phyloP scores from a whole-genome alignment of 768 basidiomycete species.

The Myochromella boudieri region DNA sequence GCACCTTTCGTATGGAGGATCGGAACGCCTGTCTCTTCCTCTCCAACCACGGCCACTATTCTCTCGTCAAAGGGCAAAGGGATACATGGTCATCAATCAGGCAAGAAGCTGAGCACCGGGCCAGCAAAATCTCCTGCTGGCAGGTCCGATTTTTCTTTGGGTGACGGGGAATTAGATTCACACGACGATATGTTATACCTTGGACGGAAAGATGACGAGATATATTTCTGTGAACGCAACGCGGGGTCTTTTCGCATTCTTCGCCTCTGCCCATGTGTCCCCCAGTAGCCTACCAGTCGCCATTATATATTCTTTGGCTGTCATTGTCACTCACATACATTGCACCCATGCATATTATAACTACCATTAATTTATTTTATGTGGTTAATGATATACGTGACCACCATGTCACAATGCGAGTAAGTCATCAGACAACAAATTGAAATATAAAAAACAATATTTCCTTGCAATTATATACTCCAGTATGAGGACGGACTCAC shows the following conservation, averaged over 20 bases:
- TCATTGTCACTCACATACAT: neutral
- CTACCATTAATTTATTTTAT: constrained; percentile 7
- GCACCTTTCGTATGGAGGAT: constrained; percentile 83
- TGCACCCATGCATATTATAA: constrained; percentile 6
- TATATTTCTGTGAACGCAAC: constrained; percentile 82
- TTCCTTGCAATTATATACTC: too few species aligned
- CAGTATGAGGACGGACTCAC: too few species aligned
- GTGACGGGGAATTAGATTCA: constrained; percentile 52
- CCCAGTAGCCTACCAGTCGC: neutral
- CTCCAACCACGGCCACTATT: constrained; percentile 36
- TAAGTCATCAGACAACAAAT: too few species aligned
- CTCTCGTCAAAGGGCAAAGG: constrained; percentile 41
- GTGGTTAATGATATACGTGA: neutral
- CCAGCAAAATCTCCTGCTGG: constrained; percentile 45
- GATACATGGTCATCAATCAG: constrained; percentile 36
- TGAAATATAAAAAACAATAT: too few species aligned
- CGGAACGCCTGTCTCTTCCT: constrained; percentile 61
- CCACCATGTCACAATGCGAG: too few species aligned
- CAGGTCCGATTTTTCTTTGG: constrained; percentile 50
- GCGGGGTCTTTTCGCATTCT: constrained; percentile 74
- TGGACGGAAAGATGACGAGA: constrained; percentile 71
- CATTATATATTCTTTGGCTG: neutral
- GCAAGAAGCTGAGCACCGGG: constrained; percentile 50
- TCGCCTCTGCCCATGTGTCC: constrained; percentile 50
- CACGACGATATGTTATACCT: constrained; percentile 79